A percentile compares a stretch with the other conserved stretches of the same genome.
These are phyloP conservation scores for Magnusiomyces suaveolens DNA, from an alignment of 1,139 yeast genomes.

Conservation along the genomic window DNA sequence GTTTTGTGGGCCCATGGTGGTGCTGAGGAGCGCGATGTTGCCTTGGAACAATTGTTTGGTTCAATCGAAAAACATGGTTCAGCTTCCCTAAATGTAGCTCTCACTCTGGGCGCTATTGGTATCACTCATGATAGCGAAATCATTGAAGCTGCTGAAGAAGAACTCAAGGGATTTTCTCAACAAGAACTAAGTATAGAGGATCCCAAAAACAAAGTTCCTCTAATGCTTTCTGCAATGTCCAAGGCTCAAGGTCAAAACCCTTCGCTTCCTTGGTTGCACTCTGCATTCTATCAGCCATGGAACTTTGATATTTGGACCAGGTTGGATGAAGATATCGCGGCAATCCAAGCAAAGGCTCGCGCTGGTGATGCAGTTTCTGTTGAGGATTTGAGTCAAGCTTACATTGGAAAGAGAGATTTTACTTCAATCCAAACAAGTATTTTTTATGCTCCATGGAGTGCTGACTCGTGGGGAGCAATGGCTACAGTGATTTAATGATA, in stretches of 20 bases:
- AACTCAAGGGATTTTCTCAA: slow-evolving; percentile 46
- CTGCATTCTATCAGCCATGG: slow-evolving; percentile 65
- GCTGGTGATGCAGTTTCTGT: slow-evolving; percentile 40
- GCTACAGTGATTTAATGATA: slow-evolving; percentile 3
- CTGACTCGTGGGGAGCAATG: slow-evolving; percentile 18
- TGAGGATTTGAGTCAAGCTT: slow-evolving; percentile 44
- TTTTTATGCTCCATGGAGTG: slow-evolving; percentile 40
- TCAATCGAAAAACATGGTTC: slow-evolving; percentile 52
- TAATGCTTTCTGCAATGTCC: slow-evolving; percentile 42
- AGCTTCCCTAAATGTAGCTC: slow-evolving; percentile 47
- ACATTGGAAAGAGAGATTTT: slow-evolving; percentile 37
- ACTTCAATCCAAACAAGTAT: slow-evolving; percentile 52
- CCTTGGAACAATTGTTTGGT: slow-evolving; percentile 43
- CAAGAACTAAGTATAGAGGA: slow-evolving; percentile 44
- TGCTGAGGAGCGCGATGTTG: slow-evolving; percentile 70
- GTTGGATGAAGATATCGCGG: slow-evolving; percentile 45
- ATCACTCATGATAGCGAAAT: slow-evolving; percentile 54
- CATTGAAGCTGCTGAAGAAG: slow-evolving; percentile 56
- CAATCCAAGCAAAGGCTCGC: slow-evolving; percentile 38
- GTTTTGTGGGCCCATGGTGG: slow-evolving; percentile 66
- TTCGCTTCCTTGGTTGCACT: slow-evolving; percentile 49
- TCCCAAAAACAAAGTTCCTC: slow-evolving; percentile 37
- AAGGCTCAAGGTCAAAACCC: slow-evolving; percentile 18
- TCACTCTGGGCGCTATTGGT: slow-evolving; percentile 75
- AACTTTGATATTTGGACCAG: slow-evolving; percentile 60